These are phyloP conservation scores for Eremothecium cymbalariae DNA, from an alignment of 1,139 yeast species.

Conservation along the genomic window DNA sequence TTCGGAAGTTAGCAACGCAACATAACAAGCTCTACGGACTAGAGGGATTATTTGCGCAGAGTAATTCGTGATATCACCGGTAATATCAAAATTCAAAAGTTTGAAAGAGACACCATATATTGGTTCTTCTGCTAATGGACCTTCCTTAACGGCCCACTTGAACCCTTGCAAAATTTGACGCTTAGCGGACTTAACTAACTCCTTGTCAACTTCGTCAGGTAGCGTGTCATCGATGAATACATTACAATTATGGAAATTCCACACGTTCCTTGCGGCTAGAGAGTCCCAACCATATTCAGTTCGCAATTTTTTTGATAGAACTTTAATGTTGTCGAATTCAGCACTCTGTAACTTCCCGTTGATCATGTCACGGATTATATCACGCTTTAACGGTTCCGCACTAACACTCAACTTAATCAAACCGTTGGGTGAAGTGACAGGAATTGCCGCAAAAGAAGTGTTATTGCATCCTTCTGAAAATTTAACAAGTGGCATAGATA, in stretches of 20 bases:
- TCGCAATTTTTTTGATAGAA: constrained; percentile 48
- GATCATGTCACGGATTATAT: constrained; percentile 51
- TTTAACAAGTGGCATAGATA: constrained; percentile 76
- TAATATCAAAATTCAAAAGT: constrained; percentile 52
- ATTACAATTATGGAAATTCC: constrained; percentile 60
- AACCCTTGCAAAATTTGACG: constrained; percentile 67
- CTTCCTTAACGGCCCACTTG: constrained; percentile 75
- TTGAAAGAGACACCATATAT: constrained; percentile 65
- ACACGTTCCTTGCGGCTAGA: constrained; percentile 70
- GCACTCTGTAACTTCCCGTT: constrained; percentile 37
- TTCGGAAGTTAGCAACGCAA: constrained; percentile 68
- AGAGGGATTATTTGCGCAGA: constrained; percentile 78
- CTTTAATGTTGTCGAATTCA: constrained; percentile 34
- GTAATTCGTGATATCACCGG: constrained; percentile 41
- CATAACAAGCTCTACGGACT: constrained; percentile 74
- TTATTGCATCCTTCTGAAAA: constrained; percentile 73
- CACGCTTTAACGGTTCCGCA: constrained; percentile 65
- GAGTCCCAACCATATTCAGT: constrained; percentile 71
- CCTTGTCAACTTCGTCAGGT: constrained; percentile 60
- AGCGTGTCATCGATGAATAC: constrained; percentile 71
- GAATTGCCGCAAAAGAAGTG: constrained; percentile 59
- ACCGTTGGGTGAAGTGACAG: constrained; percentile 49
- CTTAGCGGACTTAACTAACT: constrained; percentile 38
- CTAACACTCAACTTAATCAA: constrained; percentile 57
- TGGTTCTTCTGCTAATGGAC: constrained; percentile 86